A percentile compares a stretch with the other conserved stretches of the same genome.
Evolutionary conservation across 176 grass and related monocot species (phyloP).

Genomic region (Guadua angustifolia): DNA sequence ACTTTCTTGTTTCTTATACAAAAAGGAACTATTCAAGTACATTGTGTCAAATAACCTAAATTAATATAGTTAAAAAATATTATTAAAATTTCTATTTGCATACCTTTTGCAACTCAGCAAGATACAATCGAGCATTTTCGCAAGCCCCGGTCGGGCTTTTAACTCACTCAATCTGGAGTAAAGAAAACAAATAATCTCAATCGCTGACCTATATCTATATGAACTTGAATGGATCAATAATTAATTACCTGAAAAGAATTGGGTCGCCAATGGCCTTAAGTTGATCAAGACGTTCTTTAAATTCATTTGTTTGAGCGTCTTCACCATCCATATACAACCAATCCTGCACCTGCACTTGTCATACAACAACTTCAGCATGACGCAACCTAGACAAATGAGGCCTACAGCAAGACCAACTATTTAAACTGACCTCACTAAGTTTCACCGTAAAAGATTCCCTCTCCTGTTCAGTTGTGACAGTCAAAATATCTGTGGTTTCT

Average conservation of each 20-base stretch:
- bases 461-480: slow-evolving; percentile 91
- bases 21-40: not conserved
- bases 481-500: slow-evolving; percentile 74
- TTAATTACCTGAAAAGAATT: slow-evolving; percentile 86
- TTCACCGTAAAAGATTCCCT: slow-evolving; percentile 75
- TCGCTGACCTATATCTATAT: not conserved
- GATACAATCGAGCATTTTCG: slow-evolving; percentile 76
- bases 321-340: slow-evolving; percentile 99
- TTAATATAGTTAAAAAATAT: not conserved
- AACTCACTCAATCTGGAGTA: slow-evolving; percentile 76
- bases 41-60: not conserved
- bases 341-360: slow-evolving; percentile 78
- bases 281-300: slow-evolving; percentile 82
- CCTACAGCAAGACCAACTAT: not conserved
- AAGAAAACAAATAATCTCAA: slow-evolving; percentile 34
- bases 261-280: slow-evolving; percentile 87
- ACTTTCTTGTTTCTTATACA: not conserved
- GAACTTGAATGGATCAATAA: slow-evolving; percentile 11
- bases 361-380: slow-evolving; percentile 34
- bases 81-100: not conserved
- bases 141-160: slow-evolving; percentile 75
- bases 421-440: slow-evolving; percentile 76
- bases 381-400: slow-evolving; percentile 25
- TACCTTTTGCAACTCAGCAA: slow-evolving; percentile 81
- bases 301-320: slow-evolving; percentile 92